phyloP scores from a whole-genome alignment of 2,329 filamentous ascomycete species.

The Colletotrichum sp. region DNA sequence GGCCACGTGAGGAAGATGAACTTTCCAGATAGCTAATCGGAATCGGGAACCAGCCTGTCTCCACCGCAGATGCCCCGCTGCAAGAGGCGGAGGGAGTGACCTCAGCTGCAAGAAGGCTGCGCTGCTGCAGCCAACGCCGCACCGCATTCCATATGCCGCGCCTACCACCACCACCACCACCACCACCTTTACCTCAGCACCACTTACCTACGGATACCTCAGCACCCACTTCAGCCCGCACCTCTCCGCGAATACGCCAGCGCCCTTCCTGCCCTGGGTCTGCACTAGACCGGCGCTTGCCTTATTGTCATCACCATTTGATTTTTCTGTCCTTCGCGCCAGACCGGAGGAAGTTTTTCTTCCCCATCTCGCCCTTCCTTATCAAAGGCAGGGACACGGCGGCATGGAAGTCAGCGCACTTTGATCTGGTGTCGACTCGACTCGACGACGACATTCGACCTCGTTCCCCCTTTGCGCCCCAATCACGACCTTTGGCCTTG shows the following conservation, averaged over 20 bases:
- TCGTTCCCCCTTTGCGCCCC: background rate
- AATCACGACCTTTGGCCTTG: background rate
- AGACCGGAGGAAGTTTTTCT: background rate
- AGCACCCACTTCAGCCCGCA: background rate
- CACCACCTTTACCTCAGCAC: background rate
- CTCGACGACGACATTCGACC: slow-evolving; percentile 4
- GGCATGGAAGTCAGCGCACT: background rate
- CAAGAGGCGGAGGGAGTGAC: slow-evolving; percentile 18
- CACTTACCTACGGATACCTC: background rate
- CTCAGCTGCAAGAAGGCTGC: slow-evolving; percentile 22
- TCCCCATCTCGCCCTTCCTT: background rate
- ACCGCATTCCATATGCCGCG: slow-evolving; percentile 22
- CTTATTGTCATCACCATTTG: background rate
- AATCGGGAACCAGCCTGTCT: slow-evolving; percentile 18
- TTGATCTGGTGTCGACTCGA: slow-evolving; percentile 12
- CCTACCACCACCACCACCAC: background rate
- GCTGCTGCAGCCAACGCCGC: slow-evolving; percentile 14
- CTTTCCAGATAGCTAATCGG: slow-evolving; percentile 23
- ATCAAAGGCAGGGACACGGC: background rate
- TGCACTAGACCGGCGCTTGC: background rate
- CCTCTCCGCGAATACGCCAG: background rate
- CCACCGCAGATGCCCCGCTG: slow-evolving; percentile 19
- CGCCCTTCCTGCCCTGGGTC: background rate
- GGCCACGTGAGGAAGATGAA: slow-evolving; percentile 21
- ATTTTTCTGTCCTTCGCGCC: background rate